phyloP scores from a whole-genome alignment of 2,329 filamentous ascomycete species.

The Penicillium sp. region DNA sequence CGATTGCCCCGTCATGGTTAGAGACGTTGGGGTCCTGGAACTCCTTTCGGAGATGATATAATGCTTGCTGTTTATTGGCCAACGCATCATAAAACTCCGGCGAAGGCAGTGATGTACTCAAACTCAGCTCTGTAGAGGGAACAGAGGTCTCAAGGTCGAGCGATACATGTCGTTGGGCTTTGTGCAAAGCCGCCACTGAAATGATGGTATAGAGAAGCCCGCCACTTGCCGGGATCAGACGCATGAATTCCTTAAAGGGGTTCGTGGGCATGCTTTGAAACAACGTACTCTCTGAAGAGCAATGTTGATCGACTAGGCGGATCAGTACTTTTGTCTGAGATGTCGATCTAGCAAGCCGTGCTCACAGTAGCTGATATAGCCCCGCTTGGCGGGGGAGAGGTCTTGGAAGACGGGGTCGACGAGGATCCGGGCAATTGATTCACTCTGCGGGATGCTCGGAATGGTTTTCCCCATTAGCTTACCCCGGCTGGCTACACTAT shows the following conservation, averaged over 20 bases:
- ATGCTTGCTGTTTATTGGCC: constrained; percentile 9
- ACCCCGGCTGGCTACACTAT: constrained; percentile 16
- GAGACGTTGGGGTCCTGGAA: not conserved
- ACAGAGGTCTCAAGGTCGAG: not conserved
- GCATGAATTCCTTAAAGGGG: constrained; percentile 16
- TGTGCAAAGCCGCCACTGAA: constrained; percentile 14
- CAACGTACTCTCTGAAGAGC: constrained; percentile 13
- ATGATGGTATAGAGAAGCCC: constrained; percentile 14
- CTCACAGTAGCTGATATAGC: constrained; percentile 12
- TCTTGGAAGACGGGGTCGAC: constrained; percentile 8
- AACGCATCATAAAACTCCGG: constrained; percentile 2
- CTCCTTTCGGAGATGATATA: constrained; percentile 8
- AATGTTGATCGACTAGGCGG: constrained; percentile 13
- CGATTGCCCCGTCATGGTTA: constrained; percentile 8
- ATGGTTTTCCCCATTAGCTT: constrained; percentile 12
- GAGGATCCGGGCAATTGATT: constrained; percentile 2
- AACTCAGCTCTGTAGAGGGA: not conserved
- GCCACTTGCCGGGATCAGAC: constrained; percentile 13
- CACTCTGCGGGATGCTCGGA: not conserved
- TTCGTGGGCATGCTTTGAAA: constrained; percentile 8
- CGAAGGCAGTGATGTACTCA: not conserved
- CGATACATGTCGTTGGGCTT: constrained; percentile 3
- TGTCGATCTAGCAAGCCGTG: not conserved
- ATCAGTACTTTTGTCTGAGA: not conserved
- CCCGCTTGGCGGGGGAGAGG: constrained; percentile 3